phyloP scores from a whole-genome alignment of 2,329 filamentous ascomycete genomes.

The Calonectria leucothoes region DNA sequence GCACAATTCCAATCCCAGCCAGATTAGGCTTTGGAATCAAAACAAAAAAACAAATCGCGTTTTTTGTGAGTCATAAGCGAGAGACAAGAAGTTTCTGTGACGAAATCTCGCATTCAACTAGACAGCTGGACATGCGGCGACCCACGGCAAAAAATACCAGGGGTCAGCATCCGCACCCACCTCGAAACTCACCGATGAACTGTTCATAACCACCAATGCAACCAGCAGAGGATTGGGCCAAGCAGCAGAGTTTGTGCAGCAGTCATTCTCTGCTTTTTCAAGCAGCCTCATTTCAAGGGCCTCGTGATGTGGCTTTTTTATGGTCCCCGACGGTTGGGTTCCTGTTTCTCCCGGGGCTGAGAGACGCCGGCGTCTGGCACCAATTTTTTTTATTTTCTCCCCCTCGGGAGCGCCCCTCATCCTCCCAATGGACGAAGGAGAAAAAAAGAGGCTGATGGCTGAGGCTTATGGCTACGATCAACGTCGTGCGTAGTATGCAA shows the following conservation, averaged over 20 bases:
- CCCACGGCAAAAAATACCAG: slow-evolving; percentile 1
- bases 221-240: neutral
- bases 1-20: neutral
- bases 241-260: neutral
- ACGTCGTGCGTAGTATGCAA: neutral
- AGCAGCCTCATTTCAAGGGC: neutral
- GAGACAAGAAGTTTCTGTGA: neutral
- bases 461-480: neutral
- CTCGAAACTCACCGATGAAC: slow-evolving; percentile 2
- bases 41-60: neutral
- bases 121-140: neutral
- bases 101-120: slow-evolving; percentile 13
- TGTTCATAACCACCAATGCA: slow-evolving; percentile 4
- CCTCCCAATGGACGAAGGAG: neutral
- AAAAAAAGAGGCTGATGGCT: slow-evolving; percentile 9
- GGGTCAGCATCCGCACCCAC: neutral
- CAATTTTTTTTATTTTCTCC: slow-evolving; percentile 13
- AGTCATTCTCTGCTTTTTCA: neutral
- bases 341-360: slow-evolving; percentile 17
- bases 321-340: neutral
- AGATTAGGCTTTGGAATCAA: neutral
- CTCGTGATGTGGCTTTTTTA: neutral
- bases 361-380: neutral
- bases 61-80: slow-evolving; percentile 1
- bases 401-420: neutral